Conservation (phyloP, 2,329 filamentous ascomycete genomes). For the Claviceps capensis region DNA sequence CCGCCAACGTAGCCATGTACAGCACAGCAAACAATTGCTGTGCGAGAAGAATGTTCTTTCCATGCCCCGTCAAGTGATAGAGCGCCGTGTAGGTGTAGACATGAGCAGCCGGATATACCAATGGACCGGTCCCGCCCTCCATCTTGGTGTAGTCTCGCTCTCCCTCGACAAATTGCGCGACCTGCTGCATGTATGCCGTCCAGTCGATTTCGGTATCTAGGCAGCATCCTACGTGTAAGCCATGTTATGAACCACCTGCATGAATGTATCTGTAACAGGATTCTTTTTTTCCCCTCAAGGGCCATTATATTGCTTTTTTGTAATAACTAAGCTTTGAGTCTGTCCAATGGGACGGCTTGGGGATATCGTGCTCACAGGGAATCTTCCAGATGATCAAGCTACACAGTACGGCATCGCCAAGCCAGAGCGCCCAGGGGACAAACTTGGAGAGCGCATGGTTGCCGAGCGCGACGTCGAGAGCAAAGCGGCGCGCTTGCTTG, state of each 20-base stretch:
- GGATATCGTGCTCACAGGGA: constrained; percentile 48
- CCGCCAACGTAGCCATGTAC: constrained; percentile 60
- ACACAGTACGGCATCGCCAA: constrained; percentile 60
- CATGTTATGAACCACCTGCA: not conserved
- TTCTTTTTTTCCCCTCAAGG: too few relatives aligned
- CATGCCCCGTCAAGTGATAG: constrained; percentile 63
- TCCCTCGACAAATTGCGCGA: constrained; percentile 64
- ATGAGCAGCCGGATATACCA: constrained; percentile 90
- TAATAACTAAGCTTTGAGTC: too few relatives aligned
- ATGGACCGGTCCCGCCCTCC: constrained; percentile 74
- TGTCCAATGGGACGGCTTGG: too few relatives aligned
- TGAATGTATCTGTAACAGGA: not conserved
- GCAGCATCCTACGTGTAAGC: not conserved
- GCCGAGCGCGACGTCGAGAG: constrained; percentile 31
- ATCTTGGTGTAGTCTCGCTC: constrained; percentile 83
- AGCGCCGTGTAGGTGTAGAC: constrained; percentile 80
- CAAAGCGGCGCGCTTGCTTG: constrained; percentile 17
- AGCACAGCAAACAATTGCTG: constrained; percentile 71
- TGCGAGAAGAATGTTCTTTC: constrained; percentile 62
- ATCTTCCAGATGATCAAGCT: constrained; percentile 65
- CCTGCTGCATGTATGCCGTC: constrained; percentile 92
- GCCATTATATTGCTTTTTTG: too few relatives aligned
- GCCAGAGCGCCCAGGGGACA: constrained; percentile 48
- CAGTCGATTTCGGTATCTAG: constrained; percentile 95
- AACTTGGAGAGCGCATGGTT: constrained; percentile 34